Evolutionary conservation across 1,284 basidiomycete species (phyloP), one percentile per base, ranked within the genome.

Genomic region (Polyporus tsugae): DNA sequence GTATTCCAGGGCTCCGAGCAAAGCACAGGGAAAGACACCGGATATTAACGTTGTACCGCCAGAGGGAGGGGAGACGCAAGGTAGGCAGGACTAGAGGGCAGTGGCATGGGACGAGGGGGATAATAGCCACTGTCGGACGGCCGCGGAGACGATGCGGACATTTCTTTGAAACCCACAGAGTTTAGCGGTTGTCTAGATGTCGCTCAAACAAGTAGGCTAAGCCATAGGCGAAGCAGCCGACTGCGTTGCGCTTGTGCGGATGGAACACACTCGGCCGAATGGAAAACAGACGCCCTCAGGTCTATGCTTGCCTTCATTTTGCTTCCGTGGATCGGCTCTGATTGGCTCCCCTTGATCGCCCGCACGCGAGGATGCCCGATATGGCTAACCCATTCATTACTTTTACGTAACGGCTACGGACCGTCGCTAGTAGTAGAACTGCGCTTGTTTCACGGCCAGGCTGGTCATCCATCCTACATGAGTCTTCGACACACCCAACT

Each of bases 121-220:
- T 22, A 3, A 55, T 13, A 15, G 52, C 29, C 29, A 55, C 52
- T 15, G 52, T 55, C 52, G 29, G 52, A 55, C 15, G 52, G 33
- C 52, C 29, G 33, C 52, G 52, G 22, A 53, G 13, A 6, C 6
- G 11, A 17, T 53, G 52, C 11, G 29, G 52, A 33, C 33, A 55
- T 55, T 4, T 55, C 22, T 35, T 17, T 55, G 33, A 55, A 22
- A 29, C 25, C 4, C 49, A 41, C 42, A 22, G 46, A 25, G 15
- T 25, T 55, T 33, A 9, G 52, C 52, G 52, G 52, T 52, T 52
- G 49, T 19, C 49, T 29, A 29, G 49, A 25, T 52, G 49, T 55
- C 29, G 52, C 46, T 29, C 46, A 22, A 10, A 22, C 22, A 25
- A 49, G 22, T 25, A 49, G 46, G 3, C 46, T 25, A 13, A 49